A percentile compares a stretch with the other conserved stretches of the same genome.
Evolutionary conservation across 441 rosid species (phyloP).

Genomic region (Euphorbia corollata): DNA sequence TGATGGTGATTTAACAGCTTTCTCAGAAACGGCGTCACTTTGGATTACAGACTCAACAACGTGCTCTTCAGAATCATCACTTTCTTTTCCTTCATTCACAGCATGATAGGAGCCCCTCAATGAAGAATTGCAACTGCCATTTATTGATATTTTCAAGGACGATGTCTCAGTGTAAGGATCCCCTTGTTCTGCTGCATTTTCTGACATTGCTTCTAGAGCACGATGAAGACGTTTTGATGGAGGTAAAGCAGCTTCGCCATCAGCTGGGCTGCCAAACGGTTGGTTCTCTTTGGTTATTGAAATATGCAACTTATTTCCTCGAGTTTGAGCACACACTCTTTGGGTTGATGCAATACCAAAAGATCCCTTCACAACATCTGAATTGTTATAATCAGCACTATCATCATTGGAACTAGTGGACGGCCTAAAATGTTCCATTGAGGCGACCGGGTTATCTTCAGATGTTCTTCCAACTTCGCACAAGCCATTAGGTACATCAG

Average conservation of each 20-base stretch:
- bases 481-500: constrained; percentile 26
- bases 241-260: constrained; percentile 64
- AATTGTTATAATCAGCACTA: constrained; percentile 26
- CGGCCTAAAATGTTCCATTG: constrained; percentile 30
- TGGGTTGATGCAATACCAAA: constrained; percentile 30
- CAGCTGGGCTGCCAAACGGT: constrained; percentile 42
- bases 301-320: constrained; percentile 27
- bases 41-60: constrained; percentile 22
- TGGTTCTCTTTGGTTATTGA: constrained; percentile 43
- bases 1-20: constrained; percentile 24
- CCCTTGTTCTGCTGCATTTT: constrained; percentile 51
- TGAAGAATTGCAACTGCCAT: constrained; percentile 26
- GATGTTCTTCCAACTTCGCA: constrained; percentile 39
- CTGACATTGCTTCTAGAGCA: constrained; percentile 77
- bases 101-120: constrained; percentile 20
- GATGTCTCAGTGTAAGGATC: constrained; percentile 27
- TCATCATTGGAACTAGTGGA: constrained; percentile 27
- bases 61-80: constrained; percentile 23
- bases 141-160: constrained; percentile 22
- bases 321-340: constrained; percentile 30
- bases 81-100: constrained; percentile 25
- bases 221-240: constrained; percentile 74
- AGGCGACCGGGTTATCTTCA: constrained; percentile 27
- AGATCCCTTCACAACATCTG: constrained; percentile 28
- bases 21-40: constrained; percentile 18